Base-by-base conservation (phyloP, 2,329 filamentous ascomycete species). In the Grosmannia serpens region DNA sequence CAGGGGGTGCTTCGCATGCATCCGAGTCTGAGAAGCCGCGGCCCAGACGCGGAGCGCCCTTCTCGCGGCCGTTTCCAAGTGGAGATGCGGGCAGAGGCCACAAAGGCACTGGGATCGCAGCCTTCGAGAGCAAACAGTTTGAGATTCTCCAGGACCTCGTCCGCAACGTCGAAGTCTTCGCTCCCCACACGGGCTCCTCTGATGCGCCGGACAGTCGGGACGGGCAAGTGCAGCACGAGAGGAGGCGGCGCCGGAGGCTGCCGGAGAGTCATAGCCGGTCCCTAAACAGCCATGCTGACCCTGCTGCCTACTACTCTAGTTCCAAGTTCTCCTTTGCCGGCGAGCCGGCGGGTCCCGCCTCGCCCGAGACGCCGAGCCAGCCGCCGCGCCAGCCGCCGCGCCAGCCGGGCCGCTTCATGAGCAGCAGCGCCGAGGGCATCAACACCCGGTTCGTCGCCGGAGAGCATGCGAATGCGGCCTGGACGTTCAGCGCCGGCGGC, bases 371-470 rank as follows among this genome's bases (percentile, higher is more conserved):
- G 11, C 51, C 51, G 5, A 26, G 52, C 24, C 17, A 10, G 35
- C n/a, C 35, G 65, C 72, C 13, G 67, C 71, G 52, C 24, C 17
- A 10, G 35, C n/a, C 35, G 65, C 72, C 13, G 67, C 71, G 15
- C 68, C 70, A 11, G 66, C 71, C n/a, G 66, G 70, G 24, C 11
- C 54, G 68, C 3, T 81, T 83, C 60, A 66, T 71, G 46, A 76
- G 75, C 60, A 77, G 70, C 59, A 84, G 79, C 64, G 71, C 78
- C 24, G 81, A 86, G 59, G 81, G 79, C 56, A 85, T 86, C 63
- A 82, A 83, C 67, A 85, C 82, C 22, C 79, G 72, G 46, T 86
- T 86, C 68, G 76, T 76, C 24, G 72, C 78, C 4, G 75, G 77
- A 17, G 76, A 82, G 24, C 67, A 71, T 50, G 63, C 71, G 6